Evolutionary conservation across 2,329 filamentous ascomycete species (phyloP).

Genomic region (Phaeosphaeria sp.): DNA sequence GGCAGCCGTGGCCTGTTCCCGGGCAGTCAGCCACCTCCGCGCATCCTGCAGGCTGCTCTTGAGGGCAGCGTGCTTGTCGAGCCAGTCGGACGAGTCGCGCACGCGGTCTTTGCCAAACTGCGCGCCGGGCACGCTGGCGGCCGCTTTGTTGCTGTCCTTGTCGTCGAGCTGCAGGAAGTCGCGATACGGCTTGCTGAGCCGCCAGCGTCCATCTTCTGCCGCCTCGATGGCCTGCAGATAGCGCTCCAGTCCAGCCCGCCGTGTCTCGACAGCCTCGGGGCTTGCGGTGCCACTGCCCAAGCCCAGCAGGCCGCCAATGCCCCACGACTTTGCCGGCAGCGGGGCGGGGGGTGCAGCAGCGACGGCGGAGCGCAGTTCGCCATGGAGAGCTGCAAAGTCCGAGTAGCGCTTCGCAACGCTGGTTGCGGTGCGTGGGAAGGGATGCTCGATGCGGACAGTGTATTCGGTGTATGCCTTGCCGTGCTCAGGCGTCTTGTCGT

Average conservation of each 20-base stretch:
- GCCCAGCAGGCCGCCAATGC: constrained; percentile 60
- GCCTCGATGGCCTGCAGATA: constrained; percentile 77
- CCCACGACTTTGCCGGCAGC: constrained; percentile 76
- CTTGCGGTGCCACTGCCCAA: constrained; percentile 66
- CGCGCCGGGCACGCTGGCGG: constrained; percentile 33
- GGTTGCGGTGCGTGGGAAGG: constrained; percentile 76
- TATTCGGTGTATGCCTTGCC: constrained; percentile 76
- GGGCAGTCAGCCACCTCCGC: constrained; percentile 67
- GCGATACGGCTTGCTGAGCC: constrained; percentile 74
- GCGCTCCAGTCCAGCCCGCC: constrained; percentile 70
- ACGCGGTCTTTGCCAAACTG: constrained; percentile 51
- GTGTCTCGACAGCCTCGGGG: constrained; percentile 71
- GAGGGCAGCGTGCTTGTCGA: constrained; percentile 77
- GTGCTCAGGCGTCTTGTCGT: constrained; percentile 55
- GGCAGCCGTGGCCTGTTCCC: constrained; percentile 68
- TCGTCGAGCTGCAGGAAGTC: constrained; percentile 70
- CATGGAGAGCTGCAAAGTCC: constrained; percentile 74
- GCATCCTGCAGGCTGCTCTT: constrained; percentile 74
- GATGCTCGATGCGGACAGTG: constrained; percentile 77
- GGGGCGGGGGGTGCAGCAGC: constrained; percentile 69
- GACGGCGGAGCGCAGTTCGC: constrained; percentile 64
- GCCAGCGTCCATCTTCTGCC: constrained; percentile 76
- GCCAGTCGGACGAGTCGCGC: constrained; percentile 66
- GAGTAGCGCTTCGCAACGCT: constrained; percentile 83
- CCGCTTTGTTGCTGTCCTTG: constrained; percentile 22